Percentiles rank a stretch among this genome's conserved stretches.
Evolutionary conservation across 768 basidiomycete species (phyloP).

Genomic region (Podaxis pistillaris): DNA sequence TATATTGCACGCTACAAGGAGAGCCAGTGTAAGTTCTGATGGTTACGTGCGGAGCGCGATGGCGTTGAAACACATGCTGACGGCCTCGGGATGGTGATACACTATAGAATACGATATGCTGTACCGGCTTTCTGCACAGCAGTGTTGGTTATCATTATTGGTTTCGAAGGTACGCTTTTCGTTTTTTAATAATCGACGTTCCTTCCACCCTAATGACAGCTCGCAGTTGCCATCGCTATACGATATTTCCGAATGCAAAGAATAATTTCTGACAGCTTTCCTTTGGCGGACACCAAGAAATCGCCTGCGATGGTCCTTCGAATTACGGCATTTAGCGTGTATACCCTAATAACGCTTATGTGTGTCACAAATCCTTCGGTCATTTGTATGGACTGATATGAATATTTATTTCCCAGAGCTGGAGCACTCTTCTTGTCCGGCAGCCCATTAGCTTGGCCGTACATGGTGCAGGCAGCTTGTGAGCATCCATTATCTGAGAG

Average conservation of each 20-base stretch:
- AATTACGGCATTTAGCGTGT: slow-evolving; percentile 41
- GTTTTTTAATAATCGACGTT: not conserved
- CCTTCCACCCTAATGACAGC: not conserved
- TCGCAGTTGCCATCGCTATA: slow-evolving; percentile 39
- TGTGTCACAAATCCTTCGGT: slow-evolving; percentile 22
- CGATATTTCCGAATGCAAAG: slow-evolving; percentile 41
- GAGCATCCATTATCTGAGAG: slow-evolving; percentile 19
- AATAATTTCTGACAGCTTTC: slow-evolving; percentile 34
- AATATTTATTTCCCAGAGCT: slow-evolving; percentile 25
- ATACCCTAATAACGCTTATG: slow-evolving; percentile 42
- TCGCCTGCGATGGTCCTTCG: slow-evolving; percentile 38
- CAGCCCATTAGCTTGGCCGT: slow-evolving; percentile 30
- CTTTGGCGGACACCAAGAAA: slow-evolving; percentile 36
- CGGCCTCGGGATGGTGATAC: not conserved
- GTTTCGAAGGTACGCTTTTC: slow-evolving; percentile 41
- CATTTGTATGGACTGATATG: not conserved
- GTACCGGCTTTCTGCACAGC: slow-evolving; percentile 45
- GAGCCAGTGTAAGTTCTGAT: slow-evolving; percentile 33
- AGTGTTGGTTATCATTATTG: slow-evolving; percentile 36
- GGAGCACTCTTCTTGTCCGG: slow-evolving; percentile 36
- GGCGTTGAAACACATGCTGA: not conserved
- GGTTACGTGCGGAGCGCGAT: not conserved
- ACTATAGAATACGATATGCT: slow-evolving; percentile 26
- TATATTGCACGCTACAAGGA: slow-evolving; percentile 46
- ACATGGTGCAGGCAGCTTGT: slow-evolving; percentile 52